Conservation (phyloP, 2,329 filamentous ascomycete genomes). For the Ilyonectria destructans region DNA sequence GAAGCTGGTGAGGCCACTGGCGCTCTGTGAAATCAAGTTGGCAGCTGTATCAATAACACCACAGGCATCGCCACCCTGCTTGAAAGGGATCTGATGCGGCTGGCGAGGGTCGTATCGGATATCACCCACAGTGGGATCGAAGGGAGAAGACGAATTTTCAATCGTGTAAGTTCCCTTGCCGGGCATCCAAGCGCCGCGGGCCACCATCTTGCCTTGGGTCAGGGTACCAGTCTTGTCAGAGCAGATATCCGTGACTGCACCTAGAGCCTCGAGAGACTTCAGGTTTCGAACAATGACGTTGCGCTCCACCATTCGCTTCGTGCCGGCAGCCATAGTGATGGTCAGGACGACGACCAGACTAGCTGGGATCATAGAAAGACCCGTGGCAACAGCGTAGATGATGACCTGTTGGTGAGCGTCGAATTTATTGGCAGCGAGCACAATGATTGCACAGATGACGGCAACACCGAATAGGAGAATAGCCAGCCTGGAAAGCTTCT, state of each 20-base stretch:
- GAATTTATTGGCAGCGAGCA: conserved; percentile 76
- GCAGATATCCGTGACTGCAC: conserved; percentile 70
- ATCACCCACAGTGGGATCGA: conserved; percentile 70
- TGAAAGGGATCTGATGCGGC: conserved; percentile 55
- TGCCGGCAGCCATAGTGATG: conserved; percentile 72
- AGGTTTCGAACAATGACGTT: conserved; percentile 70
- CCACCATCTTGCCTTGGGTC: conserved; percentile 69
- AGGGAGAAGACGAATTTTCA: conserved; percentile 67
- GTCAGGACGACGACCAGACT: conserved; percentile 68
- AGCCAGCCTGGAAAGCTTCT: conserved; percentile 78
- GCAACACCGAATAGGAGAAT: conserved; percentile 79
- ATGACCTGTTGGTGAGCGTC: conserved; percentile 71
- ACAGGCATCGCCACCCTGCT: conserved; percentile 29
- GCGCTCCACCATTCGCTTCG: conserved; percentile 67
- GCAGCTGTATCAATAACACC: conserved; percentile 49
- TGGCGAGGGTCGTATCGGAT: conserved; percentile 58
- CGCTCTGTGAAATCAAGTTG: conserved; percentile 61
- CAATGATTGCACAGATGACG: conserved; percentile 79
- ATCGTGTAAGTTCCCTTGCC: conserved; percentile 64
- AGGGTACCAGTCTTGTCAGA: conserved; percentile 73
- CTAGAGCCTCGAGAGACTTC: conserved; percentile 71
- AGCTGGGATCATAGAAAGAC: conserved; percentile 67
- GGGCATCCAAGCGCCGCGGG: conserved; percentile 68
- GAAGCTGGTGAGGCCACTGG: conserved; percentile 65
- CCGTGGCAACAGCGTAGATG: conserved; percentile 65